These are phyloP conservation scores for Hibiscus tridactylites DNA, from an alignment of 345 rosid genomes.

Conservation along the genomic window DNA sequence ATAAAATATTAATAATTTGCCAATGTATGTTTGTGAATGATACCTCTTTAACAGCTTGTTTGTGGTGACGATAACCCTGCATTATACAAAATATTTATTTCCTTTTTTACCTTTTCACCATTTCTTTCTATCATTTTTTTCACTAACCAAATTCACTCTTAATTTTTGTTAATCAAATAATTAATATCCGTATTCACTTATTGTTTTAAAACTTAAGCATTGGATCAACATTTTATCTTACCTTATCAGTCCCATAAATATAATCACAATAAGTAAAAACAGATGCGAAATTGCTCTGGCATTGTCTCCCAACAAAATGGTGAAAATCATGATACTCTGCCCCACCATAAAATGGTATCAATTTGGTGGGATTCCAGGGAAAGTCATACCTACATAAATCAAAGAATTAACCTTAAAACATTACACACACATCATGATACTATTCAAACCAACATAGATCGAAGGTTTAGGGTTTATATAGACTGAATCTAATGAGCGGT, in stretches of 20 bases:
- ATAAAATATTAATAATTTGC: background rate
- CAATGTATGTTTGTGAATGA: background rate
- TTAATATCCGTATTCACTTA: background rate
- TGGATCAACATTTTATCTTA: background rate
- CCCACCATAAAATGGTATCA: conserved; percentile 92
- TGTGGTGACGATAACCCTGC: background rate
- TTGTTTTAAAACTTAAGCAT: too few species aligned
- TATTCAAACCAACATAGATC: too few species aligned
- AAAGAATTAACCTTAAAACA: background rate
- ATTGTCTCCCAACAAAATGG: conserved; percentile 92
- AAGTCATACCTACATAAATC: conserved; percentile 55
- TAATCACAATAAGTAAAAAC: conserved; percentile 88
- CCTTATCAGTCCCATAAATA: conserved; percentile 92
- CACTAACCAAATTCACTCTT: too few species aligned
- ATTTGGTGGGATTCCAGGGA: conserved; percentile 80
- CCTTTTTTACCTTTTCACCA: too few species aligned
- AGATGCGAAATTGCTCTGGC: conserved; percentile 96
- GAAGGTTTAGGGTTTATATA: too few species aligned
- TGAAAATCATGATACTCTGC: conserved; percentile 97
- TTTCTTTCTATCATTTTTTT: too few species aligned
- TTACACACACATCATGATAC: background rate
- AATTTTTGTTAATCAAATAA: background rate
- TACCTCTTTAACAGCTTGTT: background rate
- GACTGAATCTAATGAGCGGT: too few species aligned
- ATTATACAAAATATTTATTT: background rate